Evolutionary conservation across 164 flowering plant species (phyloP), one percentile per base, ranked within the genome.

Genomic region (Cinnamomum chago): DNA sequence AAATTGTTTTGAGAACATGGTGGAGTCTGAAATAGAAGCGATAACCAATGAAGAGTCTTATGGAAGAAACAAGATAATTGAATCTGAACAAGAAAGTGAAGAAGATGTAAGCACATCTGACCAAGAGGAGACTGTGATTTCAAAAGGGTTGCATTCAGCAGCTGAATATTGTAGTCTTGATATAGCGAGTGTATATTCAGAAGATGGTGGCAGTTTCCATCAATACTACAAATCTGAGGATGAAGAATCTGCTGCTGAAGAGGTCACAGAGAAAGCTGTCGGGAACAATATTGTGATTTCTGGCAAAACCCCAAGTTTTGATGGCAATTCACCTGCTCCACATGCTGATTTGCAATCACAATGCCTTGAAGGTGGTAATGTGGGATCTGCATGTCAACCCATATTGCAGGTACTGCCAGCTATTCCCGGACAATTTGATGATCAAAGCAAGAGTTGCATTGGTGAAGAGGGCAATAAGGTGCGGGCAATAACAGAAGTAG

Each of bases 391-490:
- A 15, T 27, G 22, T 18, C 40, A 30, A 33, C 17, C 47, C n/a
- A 30, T 14, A 15, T 18, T 35, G 33, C 28, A 5, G 20, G 47
- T 28, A 30, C n/a, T 3, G 60, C 60, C n/a, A 5, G 18, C 60
- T 15, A 55, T 20, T 18, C 60, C 60, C n/a, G 18, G 40, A 71
- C 66, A 79, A 50, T 72, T 18, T 78, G 76, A 68, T 73, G 80
- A 75, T 65, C 71, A 75, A 74, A 81, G 70, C 65, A 74, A 76
- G 68, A 73, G 67, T 79, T 79, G 75, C 72, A 62, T 20, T 67
- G 69, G 73, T 15, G 81, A 81, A 78, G 79, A 17, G 52, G 84
- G 70, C 69, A 24, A 78, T 70, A 79, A n/a, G 35, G 47, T 72
- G 55, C 58, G 76, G 71, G 50, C 66, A 30, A 64, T 70, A 1